Evolutionary conservation across 2,329 filamentous ascomycete genomes (phyloP), one percentile per base, ranked within the genome.

Genomic region (Penicillium glabrum): DNA sequence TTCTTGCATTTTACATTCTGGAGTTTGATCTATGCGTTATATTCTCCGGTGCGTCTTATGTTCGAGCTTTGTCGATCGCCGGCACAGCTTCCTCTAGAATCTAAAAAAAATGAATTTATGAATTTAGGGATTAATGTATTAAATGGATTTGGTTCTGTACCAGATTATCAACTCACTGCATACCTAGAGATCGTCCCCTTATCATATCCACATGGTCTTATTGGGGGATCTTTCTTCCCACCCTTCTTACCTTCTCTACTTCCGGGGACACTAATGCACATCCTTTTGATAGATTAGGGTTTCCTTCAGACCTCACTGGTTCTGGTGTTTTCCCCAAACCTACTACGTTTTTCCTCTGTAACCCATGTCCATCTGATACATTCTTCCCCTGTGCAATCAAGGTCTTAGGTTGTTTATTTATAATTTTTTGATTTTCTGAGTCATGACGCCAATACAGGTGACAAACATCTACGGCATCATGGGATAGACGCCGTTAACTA

Each of bases 351-450:
- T 54, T 19, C 31, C 54, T 35, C 60, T 63, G 63, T 65, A 63
- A 63, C 62, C 63, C 46, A 53, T 53, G 56, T 51, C 56, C 64
- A 65, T 66, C 60, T 66, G 64, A 66, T 66, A 66, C 64, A 65
- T 64, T 64, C 64, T 37, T 57, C n/a, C 50, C 58, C 46, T 55
- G 48, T 60, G 41, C 50, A 44, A 53, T 53, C 57, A 61, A 59
- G 46, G 31, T 37, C 33, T 37, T 16, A 31, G n/a, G 13, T 33
- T 43, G n/a, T 31, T 44, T 33, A 44, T 43, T 24, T 53, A 43
- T 53, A 23, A 31, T 53, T 26, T 47, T 33, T 21, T 21, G 39
- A 13, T 50, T 41, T 50, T 50, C 56, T 59, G 63, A 63, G 61
- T 67, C 63, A 65, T 67, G 64, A 59, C 54, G 47, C 35, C 52